These are phyloP conservation scores for Dioscorea cayenensis DNA, from an alignment of 116 monocot species.

Conservation along the genomic window DNA sequence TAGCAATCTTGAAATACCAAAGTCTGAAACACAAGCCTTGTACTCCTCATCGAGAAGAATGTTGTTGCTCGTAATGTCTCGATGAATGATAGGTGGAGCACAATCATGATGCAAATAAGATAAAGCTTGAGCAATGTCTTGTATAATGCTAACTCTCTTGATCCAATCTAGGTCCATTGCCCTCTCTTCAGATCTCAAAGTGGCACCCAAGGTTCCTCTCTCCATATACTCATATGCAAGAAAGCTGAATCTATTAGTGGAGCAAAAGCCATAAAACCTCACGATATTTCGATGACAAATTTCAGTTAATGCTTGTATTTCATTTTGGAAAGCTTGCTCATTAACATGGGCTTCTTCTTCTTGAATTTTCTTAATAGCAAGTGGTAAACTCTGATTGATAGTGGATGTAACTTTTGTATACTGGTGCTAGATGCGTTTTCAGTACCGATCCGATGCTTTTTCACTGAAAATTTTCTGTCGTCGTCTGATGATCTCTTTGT, in stretches of 20 bases:
- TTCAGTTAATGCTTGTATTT: slow-evolving; percentile 11
- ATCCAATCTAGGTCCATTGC: slow-evolving; percentile 22
- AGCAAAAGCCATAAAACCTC: slow-evolving; percentile 33
- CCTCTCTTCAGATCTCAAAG: slow-evolving; percentile 1
- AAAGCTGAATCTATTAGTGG: slow-evolving; percentile 10
- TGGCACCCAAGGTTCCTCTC: slow-evolving; percentile 14
- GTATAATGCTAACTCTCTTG: slow-evolving; percentile 9
- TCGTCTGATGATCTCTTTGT: too few relatives aligned
- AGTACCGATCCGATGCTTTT: too few relatives aligned
- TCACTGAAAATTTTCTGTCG: too few relatives aligned
- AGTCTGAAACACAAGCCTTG: too few relatives aligned
- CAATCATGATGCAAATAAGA: too few relatives aligned
- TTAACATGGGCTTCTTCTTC: not conserved
- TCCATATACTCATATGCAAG: slow-evolving; percentile 26
- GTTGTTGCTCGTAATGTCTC: slow-evolving; percentile 4
- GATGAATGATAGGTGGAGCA: too few relatives aligned
- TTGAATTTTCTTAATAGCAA: slow-evolving; percentile 15
- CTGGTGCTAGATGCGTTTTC: too few relatives aligned
- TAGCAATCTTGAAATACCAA: too few relatives aligned
- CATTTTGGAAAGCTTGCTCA: slow-evolving; percentile 13
- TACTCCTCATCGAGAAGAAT: slow-evolving; percentile 4
- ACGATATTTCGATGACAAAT: slow-evolving; percentile 31
- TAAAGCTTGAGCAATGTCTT: not conserved
- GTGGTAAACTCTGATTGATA: too few relatives aligned
- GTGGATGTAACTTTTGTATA: too few relatives aligned